Evolutionary conservation across 352 stramenopile species (phyloP), one percentile per base, ranked within the genome.

Genomic region (Saprolegnia diclina): DNA sequence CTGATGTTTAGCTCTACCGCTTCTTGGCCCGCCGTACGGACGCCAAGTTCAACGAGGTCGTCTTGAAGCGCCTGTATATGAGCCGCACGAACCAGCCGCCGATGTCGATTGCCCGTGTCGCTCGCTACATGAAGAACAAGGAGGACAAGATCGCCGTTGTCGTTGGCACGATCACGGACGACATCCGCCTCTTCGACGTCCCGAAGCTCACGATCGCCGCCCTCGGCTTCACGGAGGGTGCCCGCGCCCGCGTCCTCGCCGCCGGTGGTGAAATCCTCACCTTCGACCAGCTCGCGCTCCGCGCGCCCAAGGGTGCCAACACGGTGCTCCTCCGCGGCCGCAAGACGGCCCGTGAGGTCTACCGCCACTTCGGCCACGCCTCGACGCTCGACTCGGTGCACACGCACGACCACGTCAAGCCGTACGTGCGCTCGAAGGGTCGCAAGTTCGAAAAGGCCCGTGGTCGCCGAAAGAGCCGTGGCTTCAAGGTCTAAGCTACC

Each of bases 381-480:
- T 97, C 92, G 72, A 97, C 92, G 42, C 91, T 98, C 79, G 97
- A 96, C 82, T 98, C 97, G 77, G 90, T 98, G 67, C 94, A 99
- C 88, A 99, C 97, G 37, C 97, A 99, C 91, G 87, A 97, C 87
- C 79, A 89, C 79, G 97, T 99, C 87, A 99, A 99, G 90, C 97
- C 97, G 57, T 99, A 98, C 80, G 96, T 99, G 67, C 96, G 97
- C 79, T 96, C 85, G 74, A 99, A 98, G 79, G 97, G 97, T 78
- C 91, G 97, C 85, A 99, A 99, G 87, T 99, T 99, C 87, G 97
- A 99, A 86, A 95, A 88, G 71, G 97, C 97, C 73, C 97, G 97
- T 98, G 97, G 97, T 92, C 96, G 97, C 83, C 96, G 97, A 95
- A 94, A 94, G 78, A 98, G 90, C 78, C 90, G 93, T 91, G 97